Evolutionary conservation across 768 basidiomycete species (phyloP).

Genomic region (Collybia sp.): DNA sequence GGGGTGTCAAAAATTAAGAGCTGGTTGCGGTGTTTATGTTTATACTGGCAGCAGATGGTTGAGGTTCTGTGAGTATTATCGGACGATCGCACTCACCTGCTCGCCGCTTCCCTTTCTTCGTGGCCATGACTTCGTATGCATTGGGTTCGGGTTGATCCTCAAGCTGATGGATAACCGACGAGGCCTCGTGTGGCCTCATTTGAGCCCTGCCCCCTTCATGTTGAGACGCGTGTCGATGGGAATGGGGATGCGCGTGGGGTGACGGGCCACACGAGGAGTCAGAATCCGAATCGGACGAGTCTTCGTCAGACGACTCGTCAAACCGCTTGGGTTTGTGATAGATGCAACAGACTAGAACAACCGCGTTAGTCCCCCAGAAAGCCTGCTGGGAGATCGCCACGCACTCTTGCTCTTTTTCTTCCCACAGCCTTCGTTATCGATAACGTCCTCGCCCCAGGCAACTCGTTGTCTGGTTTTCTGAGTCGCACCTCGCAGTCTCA

Average conservation of each 20-base stretch:
- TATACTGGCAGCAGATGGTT: too few species aligned
- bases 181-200: conserved; percentile 1
- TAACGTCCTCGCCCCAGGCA: conserved; percentile 78
- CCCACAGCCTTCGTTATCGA: conserved; percentile 89
- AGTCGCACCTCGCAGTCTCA: conserved; percentile 53
- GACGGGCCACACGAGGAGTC: conserved; percentile 21
- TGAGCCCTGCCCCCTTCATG: not conserved
- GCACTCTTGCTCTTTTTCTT: conserved; percentile 92
- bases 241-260: not conserved
- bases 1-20: too few species aligned
- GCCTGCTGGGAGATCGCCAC: conserved; percentile 21
- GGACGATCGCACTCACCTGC: not conserved
- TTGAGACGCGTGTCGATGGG: conserved; percentile 13
- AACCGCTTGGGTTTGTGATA: conserved; percentile 80
- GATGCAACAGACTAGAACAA: conserved; percentile 84
- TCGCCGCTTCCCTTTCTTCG: not conserved
- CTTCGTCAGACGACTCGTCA: conserved; percentile 76
- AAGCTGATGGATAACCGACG: not conserved
- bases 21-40: too few species aligned
- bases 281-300: conserved; percentile 49
- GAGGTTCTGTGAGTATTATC: not conserved
- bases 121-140: not conserved
- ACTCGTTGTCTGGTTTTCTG: conserved; percentile 53
- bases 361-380: too few species aligned
- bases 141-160: not conserved